Evolutionary conservation across 352 stramenopile genomes (phyloP), one percentile per base, ranked within the genome.

Genomic region (Phytophthora meadii): DNA sequence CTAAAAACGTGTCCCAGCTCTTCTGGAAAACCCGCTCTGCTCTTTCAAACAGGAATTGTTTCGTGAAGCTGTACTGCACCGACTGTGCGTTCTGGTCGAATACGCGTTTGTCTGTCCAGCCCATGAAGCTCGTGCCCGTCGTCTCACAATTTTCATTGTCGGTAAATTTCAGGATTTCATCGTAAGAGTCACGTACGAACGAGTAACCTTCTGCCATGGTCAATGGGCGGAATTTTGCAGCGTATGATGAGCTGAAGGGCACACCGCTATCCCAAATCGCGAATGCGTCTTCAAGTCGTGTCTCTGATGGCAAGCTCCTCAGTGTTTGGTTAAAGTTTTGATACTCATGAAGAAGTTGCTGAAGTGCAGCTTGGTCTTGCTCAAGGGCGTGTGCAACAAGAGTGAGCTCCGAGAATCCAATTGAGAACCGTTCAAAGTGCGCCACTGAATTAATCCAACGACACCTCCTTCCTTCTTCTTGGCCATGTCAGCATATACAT

Each of bases 171-270:
- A 48, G 63, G 27, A 88, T 84, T 17, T 76, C 49, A 8, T 82
- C 65, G 52, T 84, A 84, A 10, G 79, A 75, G 30, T 85, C 72
- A 5, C 77, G 77, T 11, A 88, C 62, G 34, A 85, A 76, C 3
- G 59, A 68, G 53, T 69, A 80, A 14, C 64, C 74, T 19, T 74
- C 68, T 7, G 54, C 57, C 34, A 52, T 36, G 0, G 74, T 63
- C 5, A 76, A 37, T 3, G 32, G 30, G 0, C 56, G 39, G 37
- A 83, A 81, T 14, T 44, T 54, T 3, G 63, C 75, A 1, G 34
- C 27, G 28, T 76, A 79, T 5, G 72, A 88, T 25, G 65, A 77
- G 32, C 72, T 80, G 24, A 42, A 30, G 1, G 73, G 65, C 1
- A 84, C 39, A 12, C 75, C 71, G 8, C 56, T 68, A 36, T 72